These are phyloP conservation scores for Pochonia chlamydosporia DNA, from an alignment of 2,329 filamentous ascomycete species.

Conservation along the genomic window DNA sequence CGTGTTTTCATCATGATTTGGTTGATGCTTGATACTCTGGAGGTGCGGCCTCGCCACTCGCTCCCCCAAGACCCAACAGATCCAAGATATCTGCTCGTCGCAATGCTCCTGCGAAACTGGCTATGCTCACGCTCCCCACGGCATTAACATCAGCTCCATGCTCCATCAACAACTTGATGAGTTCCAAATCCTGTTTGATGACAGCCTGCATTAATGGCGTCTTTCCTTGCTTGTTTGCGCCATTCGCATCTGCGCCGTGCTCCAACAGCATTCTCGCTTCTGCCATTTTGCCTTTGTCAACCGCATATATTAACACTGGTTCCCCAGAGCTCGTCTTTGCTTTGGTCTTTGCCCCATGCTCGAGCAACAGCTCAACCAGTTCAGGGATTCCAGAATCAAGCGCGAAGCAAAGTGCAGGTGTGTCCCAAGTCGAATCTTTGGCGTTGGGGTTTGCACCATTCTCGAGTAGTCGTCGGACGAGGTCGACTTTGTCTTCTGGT, in stretches of 20 bases:
- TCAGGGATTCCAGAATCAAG: conserved; percentile 19
- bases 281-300: conserved; percentile 18
- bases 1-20: neutral
- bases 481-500: conserved; percentile 18
- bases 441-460: conserved; percentile 26
- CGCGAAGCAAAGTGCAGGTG: conserved; percentile 17
- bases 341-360: conserved; percentile 22
- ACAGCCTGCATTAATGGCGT: conserved; percentile 28
- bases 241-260: conserved; percentile 26
- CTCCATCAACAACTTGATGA: conserved; percentile 22
- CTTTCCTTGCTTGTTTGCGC: conserved; percentile 22
- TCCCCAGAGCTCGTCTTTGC: conserved; percentile 22
- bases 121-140: conserved; percentile 14
- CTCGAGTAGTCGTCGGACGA: conserved; percentile 24
- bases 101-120: conserved; percentile 16
- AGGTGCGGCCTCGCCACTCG: neutral
- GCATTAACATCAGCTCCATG: conserved; percentile 20
- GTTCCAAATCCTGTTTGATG: conserved; percentile 17
- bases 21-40: neutral
- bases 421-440: conserved; percentile 15
- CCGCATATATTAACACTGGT: conserved; percentile 24
- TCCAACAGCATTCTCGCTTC: conserved; percentile 21
- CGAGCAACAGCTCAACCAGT: conserved; percentile 21
- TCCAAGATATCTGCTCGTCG: conserved; percentile 19
- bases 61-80: conserved; percentile 14